Conservation (phyloP, 208 protist species). For the Novymonas esmeraldas region DNA sequence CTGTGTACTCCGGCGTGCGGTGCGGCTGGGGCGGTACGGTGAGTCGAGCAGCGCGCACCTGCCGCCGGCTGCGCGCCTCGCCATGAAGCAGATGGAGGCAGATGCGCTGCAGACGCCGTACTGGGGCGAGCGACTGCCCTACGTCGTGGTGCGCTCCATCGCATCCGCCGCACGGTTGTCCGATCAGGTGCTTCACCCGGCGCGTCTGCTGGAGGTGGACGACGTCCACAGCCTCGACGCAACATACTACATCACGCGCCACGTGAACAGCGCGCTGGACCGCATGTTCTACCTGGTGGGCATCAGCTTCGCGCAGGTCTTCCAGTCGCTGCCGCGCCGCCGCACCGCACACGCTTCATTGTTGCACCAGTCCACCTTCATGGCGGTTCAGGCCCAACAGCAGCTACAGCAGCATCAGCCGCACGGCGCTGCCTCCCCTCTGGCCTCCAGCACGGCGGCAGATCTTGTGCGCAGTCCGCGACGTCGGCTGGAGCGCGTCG, state of each 20-base stretch:
- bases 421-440: neutral
- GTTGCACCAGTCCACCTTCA: constrained; percentile 27
- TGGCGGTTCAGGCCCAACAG: constrained; percentile 17
- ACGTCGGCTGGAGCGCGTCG: neutral
- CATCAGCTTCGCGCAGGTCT: constrained; percentile 68
- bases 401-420: neutral
- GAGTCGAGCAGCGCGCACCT: constrained; percentile 32
- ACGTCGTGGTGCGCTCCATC: constrained; percentile 59
- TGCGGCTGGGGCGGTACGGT: constrained; percentile 74
- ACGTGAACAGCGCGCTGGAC: constrained; percentile 80
- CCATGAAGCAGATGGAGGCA: constrained; percentile 57
- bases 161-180: constrained; percentile 10
- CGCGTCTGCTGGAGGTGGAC: constrained; percentile 41
- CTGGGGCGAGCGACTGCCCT: constrained; percentile 81
- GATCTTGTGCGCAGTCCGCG: no score
- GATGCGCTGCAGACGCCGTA: constrained; percentile 64
- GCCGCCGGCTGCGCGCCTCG: constrained; percentile 67
- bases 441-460: no score
- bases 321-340: constrained; percentile 53
- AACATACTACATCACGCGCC: constrained; percentile 79
- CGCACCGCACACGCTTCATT: constrained; percentile 29
- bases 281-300: constrained; percentile 80
- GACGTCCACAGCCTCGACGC: constrained; percentile 48
- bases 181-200: constrained; percentile 60
- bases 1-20: constrained; percentile 78